Percentiles rank a stretch among this genome's conserved stretches.
Conservation (phyloP, 2,329 filamentous ascomycete species). For the Colletotrichum destructivum region DNA sequence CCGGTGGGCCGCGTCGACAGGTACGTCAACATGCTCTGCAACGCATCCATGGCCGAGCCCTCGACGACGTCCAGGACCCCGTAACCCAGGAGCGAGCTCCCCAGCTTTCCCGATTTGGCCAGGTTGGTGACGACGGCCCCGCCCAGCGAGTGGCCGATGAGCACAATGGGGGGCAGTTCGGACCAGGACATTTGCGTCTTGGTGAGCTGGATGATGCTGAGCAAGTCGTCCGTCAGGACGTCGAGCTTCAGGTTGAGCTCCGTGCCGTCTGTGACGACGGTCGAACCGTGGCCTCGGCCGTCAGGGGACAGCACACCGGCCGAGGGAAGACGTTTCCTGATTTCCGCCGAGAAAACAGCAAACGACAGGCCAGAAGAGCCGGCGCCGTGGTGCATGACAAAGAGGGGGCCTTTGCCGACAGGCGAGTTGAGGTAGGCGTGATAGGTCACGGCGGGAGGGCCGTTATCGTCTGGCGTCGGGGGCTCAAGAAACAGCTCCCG, state of each 20-base stretch:
- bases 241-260: slow-evolving; percentile 78
- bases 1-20: slow-evolving; percentile 83
- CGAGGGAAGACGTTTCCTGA: slow-evolving; percentile 81
- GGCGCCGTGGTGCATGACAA: slow-evolving; percentile 95
- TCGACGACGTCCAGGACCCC: slow-evolving; percentile 96
- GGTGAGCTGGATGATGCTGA: slow-evolving; percentile 78
- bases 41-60: slow-evolving; percentile 93
- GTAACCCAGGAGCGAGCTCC: slow-evolving; percentile 82
- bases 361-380: slow-evolving; percentile 93
- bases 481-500: slow-evolving; percentile 84
- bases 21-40: slow-evolving; percentile 95
- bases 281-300: slow-evolving; percentile 88
- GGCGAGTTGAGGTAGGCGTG: slow-evolving; percentile 94
- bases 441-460: slow-evolving; percentile 68
- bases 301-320: slow-evolving; percentile 90
- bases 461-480: slow-evolving; percentile 46
- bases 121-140: slow-evolving; percentile 92
- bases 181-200: slow-evolving; percentile 80
- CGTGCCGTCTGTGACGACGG: slow-evolving; percentile 61
- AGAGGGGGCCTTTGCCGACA: slow-evolving; percentile 80
- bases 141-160: slow-evolving; percentile 93
- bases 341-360: slow-evolving; percentile 83
- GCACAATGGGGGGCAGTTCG: slow-evolving; percentile 79
- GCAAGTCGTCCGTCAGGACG: slow-evolving; percentile 81
- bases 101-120: slow-evolving; percentile 77